Conservation (phyloP, 2,329 filamentous ascomycete species). For the Leptographium wingfieldii region DNA sequence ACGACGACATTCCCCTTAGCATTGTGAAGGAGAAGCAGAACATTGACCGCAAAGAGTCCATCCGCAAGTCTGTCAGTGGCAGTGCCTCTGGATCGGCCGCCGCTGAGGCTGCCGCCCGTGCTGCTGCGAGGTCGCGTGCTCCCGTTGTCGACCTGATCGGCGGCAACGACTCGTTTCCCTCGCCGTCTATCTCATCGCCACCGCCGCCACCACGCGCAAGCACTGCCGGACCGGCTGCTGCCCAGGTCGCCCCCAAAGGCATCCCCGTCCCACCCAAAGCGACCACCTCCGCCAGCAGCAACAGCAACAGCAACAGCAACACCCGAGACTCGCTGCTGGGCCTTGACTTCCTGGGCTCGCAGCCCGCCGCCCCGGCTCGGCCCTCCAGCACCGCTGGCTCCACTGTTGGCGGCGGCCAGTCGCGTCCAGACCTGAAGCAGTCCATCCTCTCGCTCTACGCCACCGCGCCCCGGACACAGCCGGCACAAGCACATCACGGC, state of each 20-base stretch:
- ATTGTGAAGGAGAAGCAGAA: conserved; percentile 55
- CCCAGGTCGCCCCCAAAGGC: conserved; percentile 46
- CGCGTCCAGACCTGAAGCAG: conserved; percentile 87
- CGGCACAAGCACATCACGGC: conserved; percentile 33
- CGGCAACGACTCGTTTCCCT: conserved; percentile 18
- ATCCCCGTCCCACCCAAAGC: conserved; percentile 54
- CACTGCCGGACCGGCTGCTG: conserved; percentile 54
- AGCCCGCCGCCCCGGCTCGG: conserved; percentile 56
- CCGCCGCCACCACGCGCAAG: conserved; percentile 53
- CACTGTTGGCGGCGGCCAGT: conserved; percentile 43
- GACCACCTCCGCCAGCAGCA: conserved; percentile 45
- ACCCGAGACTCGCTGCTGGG: conserved; percentile 85
- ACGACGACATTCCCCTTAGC: conserved; percentile 63
- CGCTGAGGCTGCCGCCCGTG: not conserved
- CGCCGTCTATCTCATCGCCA: conserved; percentile 36
- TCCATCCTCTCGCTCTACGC: conserved; percentile 94
- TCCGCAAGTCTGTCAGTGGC: conserved; percentile 44
- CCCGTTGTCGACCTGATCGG: conserved; percentile 59
- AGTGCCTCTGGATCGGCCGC: conserved; percentile 25
- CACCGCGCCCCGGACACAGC: conserved; percentile 65
- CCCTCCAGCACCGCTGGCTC: conserved; percentile 70
- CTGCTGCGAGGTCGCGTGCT: conserved; percentile 4
- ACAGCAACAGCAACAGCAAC: conserved; percentile 35
- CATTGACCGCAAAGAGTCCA: conserved; percentile 45
- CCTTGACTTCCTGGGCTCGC: conserved; percentile 77